Conservation (phyloP, 1,139 yeast genomes). For the Pichia sp. region DNA sequence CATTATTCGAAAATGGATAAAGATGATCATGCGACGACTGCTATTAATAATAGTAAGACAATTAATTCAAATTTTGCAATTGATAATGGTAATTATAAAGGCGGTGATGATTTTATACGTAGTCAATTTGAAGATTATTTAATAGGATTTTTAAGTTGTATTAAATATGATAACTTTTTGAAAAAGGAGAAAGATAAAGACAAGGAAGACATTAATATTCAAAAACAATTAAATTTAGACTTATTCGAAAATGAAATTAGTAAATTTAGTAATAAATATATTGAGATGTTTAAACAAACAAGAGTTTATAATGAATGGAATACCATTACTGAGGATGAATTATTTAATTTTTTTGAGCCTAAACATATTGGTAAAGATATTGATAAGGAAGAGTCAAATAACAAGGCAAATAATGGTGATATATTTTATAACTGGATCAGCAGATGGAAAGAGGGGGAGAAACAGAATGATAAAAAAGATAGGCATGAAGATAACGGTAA, state of each 20-base stretch:
- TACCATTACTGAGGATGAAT: slow-evolving; percentile 72
- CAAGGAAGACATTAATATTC: no score
- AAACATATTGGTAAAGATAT: slow-evolving; percentile 38
- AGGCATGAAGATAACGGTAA: no score
- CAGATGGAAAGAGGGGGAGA: slow-evolving; percentile 1
- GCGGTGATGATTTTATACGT: slow-evolving; percentile 87
- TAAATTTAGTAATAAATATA: slow-evolving; percentile 51
- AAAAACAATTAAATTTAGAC: slow-evolving; percentile 15
- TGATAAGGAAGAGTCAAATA: background rate
- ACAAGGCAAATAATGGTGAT: slow-evolving; percentile 1
- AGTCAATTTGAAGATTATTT: slow-evolving; percentile 87
- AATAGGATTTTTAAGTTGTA: slow-evolving; percentile 65
- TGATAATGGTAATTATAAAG: slow-evolving; percentile 45
- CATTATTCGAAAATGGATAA: slow-evolving; percentile 11
- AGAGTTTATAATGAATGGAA: slow-evolving; percentile 69
- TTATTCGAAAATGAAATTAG: slow-evolving; percentile 37
- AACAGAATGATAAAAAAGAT: no score
- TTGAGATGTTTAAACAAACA: slow-evolving; percentile 58
- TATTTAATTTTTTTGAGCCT: slow-evolving; percentile 84
- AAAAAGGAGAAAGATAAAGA: slow-evolving; percentile 25
- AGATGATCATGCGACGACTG: slow-evolving; percentile 22
- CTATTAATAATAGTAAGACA: slow-evolving; percentile 34
- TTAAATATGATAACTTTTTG: slow-evolving; percentile 60
- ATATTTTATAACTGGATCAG: slow-evolving; percentile 13
- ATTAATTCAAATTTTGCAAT: slow-evolving; percentile 38